Evolutionary conservation across 2,329 filamentous ascomycete species (phyloP), one percentile per base, ranked within the genome.

Genomic region (Pseudogymnoascus sp.): DNA sequence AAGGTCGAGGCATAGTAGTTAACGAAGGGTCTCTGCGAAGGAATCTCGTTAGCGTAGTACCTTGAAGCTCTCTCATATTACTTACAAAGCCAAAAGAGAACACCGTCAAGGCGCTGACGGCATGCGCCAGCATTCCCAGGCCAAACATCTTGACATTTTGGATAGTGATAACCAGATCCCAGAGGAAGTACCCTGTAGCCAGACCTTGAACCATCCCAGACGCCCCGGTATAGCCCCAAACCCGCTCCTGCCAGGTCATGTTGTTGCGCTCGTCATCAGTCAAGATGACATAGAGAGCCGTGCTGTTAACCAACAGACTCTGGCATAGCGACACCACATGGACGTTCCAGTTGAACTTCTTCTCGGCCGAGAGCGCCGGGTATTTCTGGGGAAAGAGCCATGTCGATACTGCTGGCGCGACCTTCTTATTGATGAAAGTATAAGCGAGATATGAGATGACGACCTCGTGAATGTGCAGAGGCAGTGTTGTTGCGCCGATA

Each of bases 241-340:
- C 79, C 31, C 88, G 83, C 72, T 87, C 85, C 70, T 86, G 79
- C 78, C 82, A 85, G 70, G 84, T 78, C 84, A 91, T 90, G 56
- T 77, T 77, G 68, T 76, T 78, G 65, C 90, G 82, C 74, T 92
- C 89, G 42, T 86, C 78, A 74, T 95, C 90, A 44, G 73, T 76
- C 63, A 79, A 80, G 76, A 92, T 89, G 63, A 90, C 83, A 82
- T 86, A 93, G 14, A 95, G 76, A n/a, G 89, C 89, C 34, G 93
- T 77, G 59, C 69, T 73, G 74, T 88, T 91, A 77, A 96, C 90
- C 63, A 91, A 76, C 34, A 81, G 78, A 73, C 86, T 88, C 80
- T 96, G 91, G 63, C 90, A 80, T 68, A 95, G 82, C n/a, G 89
- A 92, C 34, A 95, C 90, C 63, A 93, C 87, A 73, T 93, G 91